Percentiles rank a stretch among this genome's conserved stretches.
Conservation (phyloP, 176 grass and related monocot species). For the Dactylis glomerata region DNA sequence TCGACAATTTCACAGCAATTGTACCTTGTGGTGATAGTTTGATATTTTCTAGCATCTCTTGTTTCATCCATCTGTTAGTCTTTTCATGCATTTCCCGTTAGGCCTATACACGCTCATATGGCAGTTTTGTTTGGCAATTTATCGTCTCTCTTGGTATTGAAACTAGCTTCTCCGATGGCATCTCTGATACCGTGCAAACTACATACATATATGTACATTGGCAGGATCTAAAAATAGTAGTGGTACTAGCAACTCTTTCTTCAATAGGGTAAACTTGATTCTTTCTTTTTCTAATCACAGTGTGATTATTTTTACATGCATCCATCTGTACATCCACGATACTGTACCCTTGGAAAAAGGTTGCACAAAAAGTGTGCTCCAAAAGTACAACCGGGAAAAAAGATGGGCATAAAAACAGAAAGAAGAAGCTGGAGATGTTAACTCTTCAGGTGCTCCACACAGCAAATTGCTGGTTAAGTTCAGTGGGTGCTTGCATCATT, state of each 20-base stretch:
- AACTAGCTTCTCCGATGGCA: neutral
- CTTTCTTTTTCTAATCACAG: conserved; percentile 33
- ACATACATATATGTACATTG: neutral
- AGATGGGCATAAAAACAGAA: neutral
- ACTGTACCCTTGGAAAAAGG: conserved; percentile 38
- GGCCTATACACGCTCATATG: neutral
- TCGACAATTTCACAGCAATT: neutral
- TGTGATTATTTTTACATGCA: conserved; percentile 40
- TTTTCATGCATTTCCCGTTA: conserved; percentile 8
- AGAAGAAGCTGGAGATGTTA: conserved; percentile 1
- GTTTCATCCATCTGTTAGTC: neutral
- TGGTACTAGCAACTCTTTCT: neutral
- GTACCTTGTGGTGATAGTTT: neutral
- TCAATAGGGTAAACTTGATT: conserved; percentile 14
- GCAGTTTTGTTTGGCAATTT: neutral
- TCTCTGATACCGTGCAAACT: neutral
- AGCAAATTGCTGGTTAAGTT: conserved; percentile 24
- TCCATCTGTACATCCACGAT: conserved; percentile 33
- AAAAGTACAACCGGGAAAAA: conserved; percentile 29
- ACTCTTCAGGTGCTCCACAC: conserved; percentile 36
- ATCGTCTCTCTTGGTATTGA: neutral
- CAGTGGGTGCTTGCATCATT: conserved; percentile 13
- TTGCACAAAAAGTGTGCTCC: conserved; percentile 45
- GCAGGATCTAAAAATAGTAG: neutral
- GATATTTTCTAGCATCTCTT: conserved; percentile 9